Evolutionary conservation across 1,139 yeast genomes (phyloP).

Genomic region (Eremothecium gossypii): DNA sequence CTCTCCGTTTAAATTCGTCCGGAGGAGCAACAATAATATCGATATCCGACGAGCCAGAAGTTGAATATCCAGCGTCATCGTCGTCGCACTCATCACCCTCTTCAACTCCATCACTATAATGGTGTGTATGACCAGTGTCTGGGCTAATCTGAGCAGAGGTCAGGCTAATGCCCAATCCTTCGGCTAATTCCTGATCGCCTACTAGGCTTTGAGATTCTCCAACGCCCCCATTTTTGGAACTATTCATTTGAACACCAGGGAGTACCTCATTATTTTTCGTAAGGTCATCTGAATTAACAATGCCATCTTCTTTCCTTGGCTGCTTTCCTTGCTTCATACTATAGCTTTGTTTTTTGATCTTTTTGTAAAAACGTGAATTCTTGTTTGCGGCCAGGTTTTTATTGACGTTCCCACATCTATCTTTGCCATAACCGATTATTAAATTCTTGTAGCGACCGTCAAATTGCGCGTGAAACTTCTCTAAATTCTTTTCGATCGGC

Average conservation of each 20-base stretch:
- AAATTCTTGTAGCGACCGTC: slow-evolving; percentile 45
- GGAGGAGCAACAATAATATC: slow-evolving; percentile 18
- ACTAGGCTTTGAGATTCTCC: too few relatives aligned
- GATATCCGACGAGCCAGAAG: slow-evolving; percentile 16
- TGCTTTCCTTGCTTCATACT: slow-evolving; percentile 19
- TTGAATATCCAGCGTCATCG: slow-evolving; percentile 4
- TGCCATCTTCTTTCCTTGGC: slow-evolving; percentile 2
- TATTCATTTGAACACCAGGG: too few relatives aligned
- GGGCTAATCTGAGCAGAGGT: neutral
- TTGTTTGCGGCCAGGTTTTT: slow-evolving; percentile 26
- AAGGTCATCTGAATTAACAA: neutral
- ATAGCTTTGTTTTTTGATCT: slow-evolving; percentile 28
- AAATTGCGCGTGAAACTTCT: slow-evolving; percentile 32
- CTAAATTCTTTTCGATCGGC: slow-evolving; percentile 25
- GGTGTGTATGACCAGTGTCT: too few relatives aligned
- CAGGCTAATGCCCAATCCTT: slow-evolving; percentile 8
- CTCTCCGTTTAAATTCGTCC: neutral
- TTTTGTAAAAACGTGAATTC: slow-evolving; percentile 35
- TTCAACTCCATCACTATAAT: too few relatives aligned
- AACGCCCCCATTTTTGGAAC: too few relatives aligned
- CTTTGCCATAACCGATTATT: slow-evolving; percentile 69
- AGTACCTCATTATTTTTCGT: too few relatives aligned
- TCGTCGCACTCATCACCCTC: neutral
- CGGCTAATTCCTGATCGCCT: neutral
- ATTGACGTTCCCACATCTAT: slow-evolving; percentile 68